phyloP scores from a whole-genome alignment of 306 rosid genomes.

The Coriaria nepalensis region DNA sequence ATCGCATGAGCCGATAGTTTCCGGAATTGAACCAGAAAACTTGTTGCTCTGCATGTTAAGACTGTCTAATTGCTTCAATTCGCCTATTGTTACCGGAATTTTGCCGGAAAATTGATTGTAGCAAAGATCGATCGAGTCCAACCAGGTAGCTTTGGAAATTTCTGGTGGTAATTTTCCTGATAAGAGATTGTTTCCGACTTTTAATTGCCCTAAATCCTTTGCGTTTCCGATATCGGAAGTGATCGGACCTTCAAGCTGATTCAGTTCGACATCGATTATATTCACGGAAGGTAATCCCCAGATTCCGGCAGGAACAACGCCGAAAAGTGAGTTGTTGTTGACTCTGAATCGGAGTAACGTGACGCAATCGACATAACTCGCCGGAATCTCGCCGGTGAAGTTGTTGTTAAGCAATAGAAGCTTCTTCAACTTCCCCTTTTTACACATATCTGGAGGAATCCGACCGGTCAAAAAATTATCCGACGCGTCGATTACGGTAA shows the following conservation, averaged over 20 bases:
- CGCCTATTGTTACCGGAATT: conserved; percentile 51
- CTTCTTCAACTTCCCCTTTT: conserved; percentile 24
- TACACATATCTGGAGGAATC: conserved; percentile 74
- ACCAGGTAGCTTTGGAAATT: conserved; percentile 43
- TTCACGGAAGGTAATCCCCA: conserved; percentile 57
- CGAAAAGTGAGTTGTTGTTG: conserved; percentile 55
- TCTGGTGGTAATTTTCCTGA: conserved; percentile 52
- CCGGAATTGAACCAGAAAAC: conserved; percentile 55
- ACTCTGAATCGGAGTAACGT: conserved; percentile 44
- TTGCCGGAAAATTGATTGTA: conserved; percentile 47
- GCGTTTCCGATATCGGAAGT: conserved; percentile 51
- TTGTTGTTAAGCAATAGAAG: conserved; percentile 47
- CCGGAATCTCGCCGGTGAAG: conserved; percentile 65
- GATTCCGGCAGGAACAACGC: conserved; percentile 60
- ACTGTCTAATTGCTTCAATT: conserved; percentile 36
- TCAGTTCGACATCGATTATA: conserved; percentile 45
- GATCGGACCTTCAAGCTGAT: conserved; percentile 60
- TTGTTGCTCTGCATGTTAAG: conserved; percentile 40
- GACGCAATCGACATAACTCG: conserved; percentile 37
- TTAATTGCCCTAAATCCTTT: conserved; percentile 43
- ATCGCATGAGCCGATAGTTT: conserved; percentile 54
- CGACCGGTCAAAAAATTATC: conserved; percentile 55
- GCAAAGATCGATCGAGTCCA: conserved; percentile 36
- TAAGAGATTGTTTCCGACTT: conserved; percentile 38
- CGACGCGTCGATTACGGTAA: conserved; percentile 56